Evolutionary conservation across 78 protist species (phyloP), one percentile per base, ranked within the genome.

Genomic region (Anaeramoeba ignava): DNA sequence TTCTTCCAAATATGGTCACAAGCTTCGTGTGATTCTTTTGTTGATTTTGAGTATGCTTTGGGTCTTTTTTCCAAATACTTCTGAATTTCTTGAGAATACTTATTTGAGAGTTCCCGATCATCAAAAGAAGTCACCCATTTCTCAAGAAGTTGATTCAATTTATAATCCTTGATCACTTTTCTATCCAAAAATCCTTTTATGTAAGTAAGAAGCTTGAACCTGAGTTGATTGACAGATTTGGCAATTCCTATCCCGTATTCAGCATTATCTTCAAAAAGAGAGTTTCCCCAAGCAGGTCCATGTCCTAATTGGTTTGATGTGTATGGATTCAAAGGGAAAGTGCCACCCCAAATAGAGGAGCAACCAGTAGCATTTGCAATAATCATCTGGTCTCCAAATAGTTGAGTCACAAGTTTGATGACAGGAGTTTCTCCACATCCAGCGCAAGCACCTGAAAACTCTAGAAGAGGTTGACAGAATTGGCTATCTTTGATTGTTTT

Each of bases 321-420:
- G 89, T 90, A 90, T 31, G 92, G 91, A 81, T 37, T 81, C 33
- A 39, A 27, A 37, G 87, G 89, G 33, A 39, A 42, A 17, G 91
- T 81, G 41, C 84, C 87, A 0, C 88, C 90, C 91, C 91, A 90
- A 79, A 92, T 85, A n/a, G 92, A 86, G 2, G 91, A 84, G 90
- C 94, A 92, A 27, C 94, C 94, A 38, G 91, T 89, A 40, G 92
- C 91, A 85, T 92, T 90, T 81, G 94, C 94, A 80, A 92, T 81
- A 67, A 89, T 41, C 90, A 90, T 38, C 33, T 89, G 79, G 12
- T 89, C 92, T 0, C 92, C 94, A 78, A 87, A 90, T 34, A 92
- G 83, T 68, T 90, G 93, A 41, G 93, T 84, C 42, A 88, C 27
- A 36, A 92, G 84, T 82, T 88, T 92, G 73, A 86, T 42, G 81